Evolutionary conservation across 768 basidiomycete genomes (phyloP).

Genomic region (Podaxis sp.): DNA sequence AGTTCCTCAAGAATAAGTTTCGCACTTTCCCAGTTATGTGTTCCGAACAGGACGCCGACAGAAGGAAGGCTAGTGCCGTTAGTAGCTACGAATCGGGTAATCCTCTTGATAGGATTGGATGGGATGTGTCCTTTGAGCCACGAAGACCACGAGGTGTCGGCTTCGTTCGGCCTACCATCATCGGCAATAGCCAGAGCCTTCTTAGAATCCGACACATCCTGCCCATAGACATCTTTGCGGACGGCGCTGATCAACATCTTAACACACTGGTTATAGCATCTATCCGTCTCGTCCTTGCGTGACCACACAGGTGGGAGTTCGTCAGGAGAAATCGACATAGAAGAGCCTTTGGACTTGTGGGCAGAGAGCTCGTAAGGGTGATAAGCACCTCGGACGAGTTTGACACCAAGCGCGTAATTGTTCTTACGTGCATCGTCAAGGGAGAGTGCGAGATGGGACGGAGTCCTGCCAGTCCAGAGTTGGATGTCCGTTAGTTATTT

Average conservation of each 20-base stretch:
- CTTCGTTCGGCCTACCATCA: background rate
- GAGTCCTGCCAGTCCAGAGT: slow-evolving; percentile 43
- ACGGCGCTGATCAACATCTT: slow-evolving; percentile 52
- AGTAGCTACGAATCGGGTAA: background rate
- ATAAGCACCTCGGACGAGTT: slow-evolving; percentile 93
- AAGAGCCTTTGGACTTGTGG: slow-evolving; percentile 26
- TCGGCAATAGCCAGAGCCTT: background rate
- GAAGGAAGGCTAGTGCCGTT: slow-evolving; percentile 9
- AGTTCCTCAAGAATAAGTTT: slow-evolving; percentile 58
- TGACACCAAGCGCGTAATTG: slow-evolving; percentile 78
- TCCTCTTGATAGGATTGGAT: background rate
- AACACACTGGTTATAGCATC: slow-evolving; percentile 63
- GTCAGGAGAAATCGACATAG: slow-evolving; percentile 54
- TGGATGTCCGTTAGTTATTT: background rate
- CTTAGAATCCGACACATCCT: background rate
- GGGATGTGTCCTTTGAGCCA: slow-evolving; percentile 9
- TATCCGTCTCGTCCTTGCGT: slow-evolving; percentile 68
- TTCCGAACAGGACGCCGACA: slow-evolving; percentile 77
- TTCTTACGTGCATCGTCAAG: slow-evolving; percentile 60
- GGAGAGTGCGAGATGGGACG: slow-evolving; percentile 59
- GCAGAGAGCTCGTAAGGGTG: slow-evolving; percentile 69
- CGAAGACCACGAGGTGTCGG: slow-evolving; percentile 9
- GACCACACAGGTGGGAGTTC: slow-evolving; percentile 62
- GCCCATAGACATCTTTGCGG: slow-evolving; percentile 41
- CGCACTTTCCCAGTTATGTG: slow-evolving; percentile 78